phyloP scores from a whole-genome alignment of 495 filamentous ascomycete species.

The Baudoinia panamericana region DNA sequence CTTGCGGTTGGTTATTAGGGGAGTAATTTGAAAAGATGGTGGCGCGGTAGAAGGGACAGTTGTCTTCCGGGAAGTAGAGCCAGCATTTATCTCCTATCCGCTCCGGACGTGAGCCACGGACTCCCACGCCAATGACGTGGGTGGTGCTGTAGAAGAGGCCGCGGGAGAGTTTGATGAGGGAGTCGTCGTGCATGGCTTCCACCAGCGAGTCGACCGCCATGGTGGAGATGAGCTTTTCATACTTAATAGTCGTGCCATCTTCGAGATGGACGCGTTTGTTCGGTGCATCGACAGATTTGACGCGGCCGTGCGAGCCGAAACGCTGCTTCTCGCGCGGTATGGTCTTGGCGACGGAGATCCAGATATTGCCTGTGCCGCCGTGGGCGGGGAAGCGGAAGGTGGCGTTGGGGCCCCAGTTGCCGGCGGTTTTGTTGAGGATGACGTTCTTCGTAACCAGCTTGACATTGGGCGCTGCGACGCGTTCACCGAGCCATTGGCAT shows the following conservation, averaged over 20 bases:
- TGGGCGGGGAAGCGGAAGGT: conserved; percentile 97
- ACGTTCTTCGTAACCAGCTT: conserved; percentile 92
- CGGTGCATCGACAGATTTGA: conserved; percentile 71
- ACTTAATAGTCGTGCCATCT: conserved; percentile 81
- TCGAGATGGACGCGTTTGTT: conserved; percentile 69
- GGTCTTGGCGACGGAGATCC: conserved; percentile 93
- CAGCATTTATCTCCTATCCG: conserved; percentile 99
- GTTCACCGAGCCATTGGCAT: conserved; percentile 97
- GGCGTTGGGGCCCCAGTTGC: conserved; percentile 96
- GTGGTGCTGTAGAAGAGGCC: conserved; percentile 93
- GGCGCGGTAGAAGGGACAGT: conserved; percentile 99
- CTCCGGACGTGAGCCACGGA: conserved; percentile 85
- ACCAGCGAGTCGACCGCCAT: conserved; percentile 91
- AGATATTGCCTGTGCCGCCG: conserved; percentile 95
- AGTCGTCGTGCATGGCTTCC: conserved; percentile 73
- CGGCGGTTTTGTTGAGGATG: conserved; percentile 88
- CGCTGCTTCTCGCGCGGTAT: conserved; percentile 81
- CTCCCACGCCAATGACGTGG: conserved; percentile 91
- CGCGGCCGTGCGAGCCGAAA: conserved; percentile 73
- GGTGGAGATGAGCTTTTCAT: conserved; percentile 84
- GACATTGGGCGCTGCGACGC: conserved; percentile 91
- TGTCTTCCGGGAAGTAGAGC: conserved; percentile 98
- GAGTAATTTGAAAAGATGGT: conserved; percentile 99
- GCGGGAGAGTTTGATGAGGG: conserved; percentile 73
- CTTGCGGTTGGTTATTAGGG: conserved; percentile 85